These are phyloP conservation scores for Phellopilus nigrolimitatus DNA, from an alignment of 1,284 basidiomycete species.

Conservation along the genomic window DNA sequence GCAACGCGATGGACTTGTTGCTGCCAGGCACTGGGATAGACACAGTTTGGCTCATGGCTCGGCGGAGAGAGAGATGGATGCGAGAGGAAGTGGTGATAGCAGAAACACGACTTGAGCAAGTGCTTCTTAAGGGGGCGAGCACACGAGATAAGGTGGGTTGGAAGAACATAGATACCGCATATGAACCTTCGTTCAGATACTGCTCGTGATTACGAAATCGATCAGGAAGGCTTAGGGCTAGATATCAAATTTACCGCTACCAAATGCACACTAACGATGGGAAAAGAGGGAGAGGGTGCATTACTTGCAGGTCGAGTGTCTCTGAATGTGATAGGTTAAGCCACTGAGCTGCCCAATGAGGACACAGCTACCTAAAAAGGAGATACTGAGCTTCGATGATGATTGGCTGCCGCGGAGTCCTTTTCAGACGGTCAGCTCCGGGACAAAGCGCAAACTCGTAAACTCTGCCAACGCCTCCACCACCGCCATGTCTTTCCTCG, in stretches of 20 bases:
- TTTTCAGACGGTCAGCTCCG: not conserved
- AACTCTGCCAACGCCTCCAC: conserved; percentile 6
- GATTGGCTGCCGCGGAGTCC: conserved; percentile 4
- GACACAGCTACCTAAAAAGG: too few relatives aligned
- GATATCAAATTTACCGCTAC: too few relatives aligned
- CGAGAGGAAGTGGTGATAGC: conserved; percentile 9
- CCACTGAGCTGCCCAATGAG: not conserved
- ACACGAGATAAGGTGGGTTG: not conserved
- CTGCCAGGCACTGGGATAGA: conserved; percentile 22
- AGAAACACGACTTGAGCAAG: not conserved
- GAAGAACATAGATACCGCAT: not conserved
- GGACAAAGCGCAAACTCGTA: not conserved
- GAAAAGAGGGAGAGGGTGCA: too few relatives aligned
- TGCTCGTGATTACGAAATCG: too few relatives aligned
- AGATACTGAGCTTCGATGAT: too few relatives aligned
- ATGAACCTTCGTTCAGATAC: not conserved
- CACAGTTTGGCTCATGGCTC: conserved; percentile 11
- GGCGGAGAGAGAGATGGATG: conserved; percentile 8
- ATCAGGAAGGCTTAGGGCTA: too few relatives aligned
- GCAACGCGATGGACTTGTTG: conserved; percentile 55
- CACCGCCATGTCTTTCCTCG: conserved; percentile 29
- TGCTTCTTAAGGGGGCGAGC: conserved; percentile 1
- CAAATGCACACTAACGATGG: not conserved
- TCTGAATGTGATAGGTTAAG: not conserved
- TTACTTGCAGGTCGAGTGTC: not conserved